phyloP scores from a whole-genome alignment of 345 rosid genomes.

The Ailanthus altissimus region DNA sequence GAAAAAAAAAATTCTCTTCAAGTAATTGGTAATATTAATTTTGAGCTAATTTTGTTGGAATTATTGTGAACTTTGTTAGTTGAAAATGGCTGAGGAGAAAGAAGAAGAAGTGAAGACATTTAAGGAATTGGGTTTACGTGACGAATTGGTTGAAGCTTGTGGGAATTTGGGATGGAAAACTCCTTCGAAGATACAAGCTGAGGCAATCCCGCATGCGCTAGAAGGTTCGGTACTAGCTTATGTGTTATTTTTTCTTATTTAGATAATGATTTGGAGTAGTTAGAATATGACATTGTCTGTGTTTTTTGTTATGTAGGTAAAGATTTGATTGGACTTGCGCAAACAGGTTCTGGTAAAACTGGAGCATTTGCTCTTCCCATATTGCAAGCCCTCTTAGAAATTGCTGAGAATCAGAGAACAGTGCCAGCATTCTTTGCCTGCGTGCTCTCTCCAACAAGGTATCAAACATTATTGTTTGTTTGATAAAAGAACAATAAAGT shows the following conservation, averaged over 20 bases:
- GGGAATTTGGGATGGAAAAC: constrained; percentile 68
- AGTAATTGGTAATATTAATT: not conserved
- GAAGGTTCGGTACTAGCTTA: constrained; percentile 44
- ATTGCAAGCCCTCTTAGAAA: constrained; percentile 68
- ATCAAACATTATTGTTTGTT: not conserved
- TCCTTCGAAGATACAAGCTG: constrained; percentile 82
- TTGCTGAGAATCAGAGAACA: constrained; percentile 49
- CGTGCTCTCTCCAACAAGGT: constrained; percentile 95
- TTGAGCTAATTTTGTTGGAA: not conserved
- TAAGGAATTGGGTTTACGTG: constrained; percentile 68
- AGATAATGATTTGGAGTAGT: not conserved
- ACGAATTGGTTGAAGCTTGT: constrained; percentile 72
- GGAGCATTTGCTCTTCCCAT: constrained; percentile 98
- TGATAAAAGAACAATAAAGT: not conserved
- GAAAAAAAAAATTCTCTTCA: not conserved
- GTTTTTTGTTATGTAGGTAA: constrained; percentile 49
- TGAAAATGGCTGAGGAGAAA: constrained; percentile 46
- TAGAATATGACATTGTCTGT: not conserved
- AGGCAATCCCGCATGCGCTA: constrained; percentile 81
- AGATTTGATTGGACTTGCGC: constrained; percentile 91
- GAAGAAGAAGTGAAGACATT: constrained; percentile 74
- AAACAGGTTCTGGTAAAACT: constrained; percentile 93
- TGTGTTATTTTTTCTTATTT: not conserved
- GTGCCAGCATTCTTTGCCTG: constrained; percentile 84
- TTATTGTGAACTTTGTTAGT: not conserved